Percentiles rank a stretch among this genome's conserved stretches.
Evolutionary conservation across 129 eudicot species (phyloP).

Genomic region (Lonicera japonica): DNA sequence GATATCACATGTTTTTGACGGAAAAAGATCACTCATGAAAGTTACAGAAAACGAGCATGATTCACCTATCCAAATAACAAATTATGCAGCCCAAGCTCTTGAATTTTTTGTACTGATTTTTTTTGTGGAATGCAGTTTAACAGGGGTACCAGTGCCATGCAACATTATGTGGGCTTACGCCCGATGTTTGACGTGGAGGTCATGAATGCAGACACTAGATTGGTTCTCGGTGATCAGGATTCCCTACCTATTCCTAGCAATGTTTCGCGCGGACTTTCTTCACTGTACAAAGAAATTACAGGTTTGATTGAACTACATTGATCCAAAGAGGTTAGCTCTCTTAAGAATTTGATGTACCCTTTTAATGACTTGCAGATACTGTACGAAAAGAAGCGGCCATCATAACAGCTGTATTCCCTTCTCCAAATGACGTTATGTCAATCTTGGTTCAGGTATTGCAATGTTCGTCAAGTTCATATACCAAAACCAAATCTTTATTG

Average conservation of each 20-base stretch:
- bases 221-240: conserved; percentile 86
- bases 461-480: background rate
- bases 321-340: background rate
- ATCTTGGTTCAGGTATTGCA: conserved; percentile 81
- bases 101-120: conserved; percentile 8
- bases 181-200: conserved; percentile 99
- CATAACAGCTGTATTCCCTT: conserved; percentile 88
- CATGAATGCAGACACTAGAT: conserved; percentile 80
- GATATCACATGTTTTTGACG: no score
- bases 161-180: conserved; percentile 92
- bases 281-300: conserved; percentile 90
- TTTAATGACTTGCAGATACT: conserved; percentile 55
- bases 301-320: conserved; percentile 34
- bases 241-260: conserved; percentile 89
- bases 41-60: no score
- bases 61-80: no score
- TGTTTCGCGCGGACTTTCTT: conserved; percentile 89
- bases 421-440: conserved; percentile 95
- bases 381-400: conserved; percentile 93
- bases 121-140: conserved; percentile 61
- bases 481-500: conserved; percentile 1
- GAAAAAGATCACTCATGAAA: no score
- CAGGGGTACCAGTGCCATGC: conserved; percentile 99
- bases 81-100: no score
- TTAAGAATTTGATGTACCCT: conserved; percentile 5